phyloP scores from a whole-genome alignment of 1,139 yeast genomes.

The Scheffersomyces insectosa region DNA sequence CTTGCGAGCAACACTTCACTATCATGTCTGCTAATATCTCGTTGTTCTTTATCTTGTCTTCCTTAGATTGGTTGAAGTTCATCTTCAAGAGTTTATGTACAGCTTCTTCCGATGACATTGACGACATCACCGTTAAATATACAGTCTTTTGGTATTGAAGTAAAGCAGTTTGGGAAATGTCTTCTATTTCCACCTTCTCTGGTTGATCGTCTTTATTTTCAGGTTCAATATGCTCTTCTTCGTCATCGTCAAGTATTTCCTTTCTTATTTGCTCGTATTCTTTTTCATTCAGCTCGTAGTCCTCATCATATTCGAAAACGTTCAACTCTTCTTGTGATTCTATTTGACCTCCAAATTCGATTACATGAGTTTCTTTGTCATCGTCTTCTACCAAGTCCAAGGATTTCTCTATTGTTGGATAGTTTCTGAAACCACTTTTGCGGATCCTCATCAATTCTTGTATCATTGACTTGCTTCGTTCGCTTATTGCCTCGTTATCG shows the following conservation, averaged over 20 bases:
- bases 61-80: slow-evolving; percentile 36
- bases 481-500: slow-evolving; percentile 46
- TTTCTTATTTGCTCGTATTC: slow-evolving; percentile 24
- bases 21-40: slow-evolving; percentile 69
- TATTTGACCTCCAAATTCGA: slow-evolving; percentile 55
- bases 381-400: slow-evolving; percentile 68
- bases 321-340: slow-evolving; percentile 51
- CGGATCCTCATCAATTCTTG: slow-evolving; percentile 55
- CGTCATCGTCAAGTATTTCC: slow-evolving; percentile 21
- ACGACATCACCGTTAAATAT: slow-evolving; percentile 85
- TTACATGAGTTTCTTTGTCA: slow-evolving; percentile 59
- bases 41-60: slow-evolving; percentile 29
- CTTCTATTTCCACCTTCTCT: slow-evolving; percentile 38
- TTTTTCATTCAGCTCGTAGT: slow-evolving; percentile 53
- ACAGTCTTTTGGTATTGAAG: slow-evolving; percentile 70
- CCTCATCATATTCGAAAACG: slow-evolving; percentile 51
- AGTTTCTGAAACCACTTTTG: slow-evolving; percentile 46
- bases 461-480: slow-evolving; percentile 48
- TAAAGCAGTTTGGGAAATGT: slow-evolving; percentile 68
- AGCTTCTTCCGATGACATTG: slow-evolving; percentile 91
- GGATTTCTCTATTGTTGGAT: slow-evolving; percentile 40
- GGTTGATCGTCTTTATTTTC: slow-evolving; percentile 8
- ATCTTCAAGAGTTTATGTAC: slow-evolving; percentile 75
- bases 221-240: slow-evolving; percentile 7
- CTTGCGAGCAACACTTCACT: slow-evolving; percentile 83